Evolutionary conservation across 441 rosid species (phyloP).

Genomic region (Kokia cookei): DNA sequence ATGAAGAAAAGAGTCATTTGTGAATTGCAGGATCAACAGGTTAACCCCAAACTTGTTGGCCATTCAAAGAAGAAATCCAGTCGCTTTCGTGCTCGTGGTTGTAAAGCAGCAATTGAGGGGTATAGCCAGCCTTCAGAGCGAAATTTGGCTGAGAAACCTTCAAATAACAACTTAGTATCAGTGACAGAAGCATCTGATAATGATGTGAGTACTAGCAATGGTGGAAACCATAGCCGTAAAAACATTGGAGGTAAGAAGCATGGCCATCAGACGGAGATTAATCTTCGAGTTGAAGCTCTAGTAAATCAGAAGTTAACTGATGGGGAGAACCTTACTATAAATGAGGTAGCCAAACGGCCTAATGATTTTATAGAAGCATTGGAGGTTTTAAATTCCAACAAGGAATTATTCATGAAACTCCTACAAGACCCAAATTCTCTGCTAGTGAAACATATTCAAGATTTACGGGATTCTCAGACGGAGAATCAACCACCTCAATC

Average conservation of each 20-base stretch:
- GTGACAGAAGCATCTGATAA: constrained; percentile 6
- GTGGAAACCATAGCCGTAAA: constrained; percentile 17
- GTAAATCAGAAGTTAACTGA: constrained; percentile 41
- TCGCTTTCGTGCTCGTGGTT: constrained; percentile 23
- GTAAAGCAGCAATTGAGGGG: constrained; percentile 25
- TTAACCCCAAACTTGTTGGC: constrained; percentile 23
- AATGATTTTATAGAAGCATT: constrained; percentile 69
- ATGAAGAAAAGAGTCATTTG: constrained; percentile 28
- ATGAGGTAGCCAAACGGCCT: constrained; percentile 26
- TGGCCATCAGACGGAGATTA: constrained; percentile 24
- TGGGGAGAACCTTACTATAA: constrained; percentile 19
- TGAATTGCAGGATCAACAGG: constrained; percentile 28
- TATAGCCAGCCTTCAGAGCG: constrained; percentile 11
- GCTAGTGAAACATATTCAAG: constrained; percentile 47
- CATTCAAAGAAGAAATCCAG: constrained; percentile 21
- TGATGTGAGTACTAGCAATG: constrained; percentile 11
- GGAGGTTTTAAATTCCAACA: constrained; percentile 60
- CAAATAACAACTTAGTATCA: constrained; percentile 10
- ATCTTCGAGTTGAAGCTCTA: constrained; percentile 55
- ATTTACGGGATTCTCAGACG: constrained; percentile 33
- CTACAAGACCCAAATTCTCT: constrained; percentile 72
- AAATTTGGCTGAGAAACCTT: constrained; percentile 13
- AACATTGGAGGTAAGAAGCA: constrained; percentile 1
- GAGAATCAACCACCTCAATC: constrained; percentile 16
- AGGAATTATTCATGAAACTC: constrained; percentile 59